phyloP scores from a whole-genome alignment of 1,284 basidiomycete species.

The Pseudozyma tsukubaensis region DNA sequence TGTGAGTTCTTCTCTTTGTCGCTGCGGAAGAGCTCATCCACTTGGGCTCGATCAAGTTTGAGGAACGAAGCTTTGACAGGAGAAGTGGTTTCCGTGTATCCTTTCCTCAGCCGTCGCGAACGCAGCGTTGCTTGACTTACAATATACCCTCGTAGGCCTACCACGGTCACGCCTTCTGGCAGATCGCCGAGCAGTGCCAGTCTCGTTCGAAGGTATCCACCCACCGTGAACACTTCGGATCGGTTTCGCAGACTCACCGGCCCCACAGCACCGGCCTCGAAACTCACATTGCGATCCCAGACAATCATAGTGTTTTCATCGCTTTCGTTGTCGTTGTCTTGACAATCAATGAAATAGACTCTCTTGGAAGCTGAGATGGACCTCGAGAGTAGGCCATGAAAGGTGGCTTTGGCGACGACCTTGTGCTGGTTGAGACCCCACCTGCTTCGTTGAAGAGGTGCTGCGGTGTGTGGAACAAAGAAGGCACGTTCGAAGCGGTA shows the following conservation, averaged over 20 bases:
- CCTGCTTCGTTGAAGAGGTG: conserved; percentile 24
- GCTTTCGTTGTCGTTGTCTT: conserved; percentile 9
- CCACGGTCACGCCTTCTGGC: conserved; percentile 15
- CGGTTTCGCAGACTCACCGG: conserved; percentile 25
- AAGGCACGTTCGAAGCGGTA: conserved; percentile 35
- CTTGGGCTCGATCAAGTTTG: conserved; percentile 15
- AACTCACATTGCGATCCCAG: conserved; percentile 26
- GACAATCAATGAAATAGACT: conserved; percentile 43
- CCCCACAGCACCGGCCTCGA: conserved; percentile 32
- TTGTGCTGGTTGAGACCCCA: conserved; percentile 34
- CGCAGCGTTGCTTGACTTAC: conserved; percentile 16
- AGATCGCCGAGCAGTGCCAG: conserved; percentile 32
- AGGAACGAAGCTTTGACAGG: conserved; percentile 27
- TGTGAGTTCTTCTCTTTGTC: conserved; percentile 19
- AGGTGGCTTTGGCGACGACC: conserved; percentile 34
- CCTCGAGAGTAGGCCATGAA: conserved; percentile 19
- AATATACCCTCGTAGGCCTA: conserved; percentile 21
- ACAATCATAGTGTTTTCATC: conserved; percentile 38
- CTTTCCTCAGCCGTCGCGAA: conserved; percentile 17
- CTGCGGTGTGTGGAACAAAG: conserved; percentile 29
- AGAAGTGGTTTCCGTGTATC: conserved; percentile 18
- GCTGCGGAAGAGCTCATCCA: conserved; percentile 18
- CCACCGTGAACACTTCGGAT: conserved; percentile 35
- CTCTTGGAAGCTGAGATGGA: conserved; percentile 26
- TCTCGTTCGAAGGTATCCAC: conserved; percentile 35